Evolutionary conservation across 257 asterid species (phyloP).

Genomic region (Scutellaria minor): DNA sequence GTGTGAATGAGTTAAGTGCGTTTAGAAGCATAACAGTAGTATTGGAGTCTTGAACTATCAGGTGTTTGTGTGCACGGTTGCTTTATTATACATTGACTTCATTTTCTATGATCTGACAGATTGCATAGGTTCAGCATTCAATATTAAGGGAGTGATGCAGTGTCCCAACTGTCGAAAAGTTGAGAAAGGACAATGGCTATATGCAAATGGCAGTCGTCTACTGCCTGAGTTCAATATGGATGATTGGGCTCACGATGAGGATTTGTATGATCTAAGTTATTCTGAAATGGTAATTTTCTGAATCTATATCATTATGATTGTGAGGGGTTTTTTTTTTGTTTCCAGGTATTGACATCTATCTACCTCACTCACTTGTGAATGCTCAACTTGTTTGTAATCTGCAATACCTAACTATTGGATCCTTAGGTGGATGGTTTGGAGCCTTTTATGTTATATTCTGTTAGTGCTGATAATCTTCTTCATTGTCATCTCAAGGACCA

Average conservation of each 20-base stretch:
- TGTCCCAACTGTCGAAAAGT: slow-evolving; percentile 97
- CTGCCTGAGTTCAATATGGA: slow-evolving; percentile 81
- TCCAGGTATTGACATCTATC: not conserved
- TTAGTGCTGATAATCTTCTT: not conserved
- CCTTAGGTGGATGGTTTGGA: not conserved
- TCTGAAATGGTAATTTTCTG: slow-evolving; percentile 74
- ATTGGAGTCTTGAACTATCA: not conserved
- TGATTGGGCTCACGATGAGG: slow-evolving; percentile 90
- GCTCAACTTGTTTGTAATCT: slow-evolving; percentile 1
- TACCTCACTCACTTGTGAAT: slow-evolving; percentile 3
- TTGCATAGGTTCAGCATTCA: slow-evolving; percentile 99
- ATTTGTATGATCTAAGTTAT: slow-evolving; percentile 73
- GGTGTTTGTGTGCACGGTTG: not conserved
- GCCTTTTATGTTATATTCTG: not conserved
- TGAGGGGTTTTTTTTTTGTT: slow-evolving; percentile 4
- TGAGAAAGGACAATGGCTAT: slow-evolving; percentile 98
- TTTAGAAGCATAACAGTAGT: slow-evolving; percentile 8
- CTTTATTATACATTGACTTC: slow-evolving; percentile 10
- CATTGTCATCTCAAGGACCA: not conserved
- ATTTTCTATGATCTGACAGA: slow-evolving; percentile 53
- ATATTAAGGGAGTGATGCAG: slow-evolving; percentile 93
- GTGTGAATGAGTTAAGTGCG: slow-evolving; percentile 17
- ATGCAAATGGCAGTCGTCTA: slow-evolving; percentile 79
- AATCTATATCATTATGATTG: not conserved
- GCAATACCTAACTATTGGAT: slow-evolving; percentile 4